These are phyloP conservation scores for Ordospora colligata DNA, from an alignment of 371 early-diverging fungal species.

Conservation along the genomic window DNA sequence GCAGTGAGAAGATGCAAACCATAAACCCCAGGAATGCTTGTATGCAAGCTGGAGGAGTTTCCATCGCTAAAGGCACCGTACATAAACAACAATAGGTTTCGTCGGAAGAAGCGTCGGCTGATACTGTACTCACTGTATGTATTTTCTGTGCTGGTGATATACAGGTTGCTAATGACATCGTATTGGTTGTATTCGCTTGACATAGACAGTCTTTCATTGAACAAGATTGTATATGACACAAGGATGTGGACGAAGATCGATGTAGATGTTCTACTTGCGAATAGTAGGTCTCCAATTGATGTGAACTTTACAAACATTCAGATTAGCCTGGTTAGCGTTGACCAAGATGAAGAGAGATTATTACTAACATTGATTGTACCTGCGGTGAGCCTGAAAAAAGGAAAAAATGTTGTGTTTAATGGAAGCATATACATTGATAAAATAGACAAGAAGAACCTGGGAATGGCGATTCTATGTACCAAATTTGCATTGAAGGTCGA, in stretches of 20 bases:
- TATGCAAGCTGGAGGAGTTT: conserved; percentile 12
- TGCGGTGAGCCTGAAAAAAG: not conserved
- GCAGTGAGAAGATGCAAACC: not conserved
- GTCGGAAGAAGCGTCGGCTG: not conserved
- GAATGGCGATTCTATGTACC: not conserved
- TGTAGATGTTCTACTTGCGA: not conserved
- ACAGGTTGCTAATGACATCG: not conserved
- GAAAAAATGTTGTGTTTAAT: conserved; percentile 1
- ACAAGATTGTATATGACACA: conserved; percentile 7
- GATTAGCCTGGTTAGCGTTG: not conserved
- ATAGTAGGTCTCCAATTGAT: not conserved
- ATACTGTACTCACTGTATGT: not conserved
- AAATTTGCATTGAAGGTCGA: not conserved
- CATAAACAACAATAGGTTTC: not conserved
- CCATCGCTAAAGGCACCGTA: not conserved
- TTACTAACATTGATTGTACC: not conserved
- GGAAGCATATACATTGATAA: not conserved
- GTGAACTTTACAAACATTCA: not conserved
- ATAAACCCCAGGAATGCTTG: not conserved
- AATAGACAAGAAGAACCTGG: not conserved
- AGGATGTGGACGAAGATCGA: conserved; percentile 3
- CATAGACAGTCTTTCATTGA: not conserved
- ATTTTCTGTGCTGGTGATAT: not conserved
- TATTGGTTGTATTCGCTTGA: conserved; percentile 1
- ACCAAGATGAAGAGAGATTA: not conserved